Evolutionary conservation across 345 rosid species (phyloP).

Genomic region (Aquilaria malaccensis): DNA sequence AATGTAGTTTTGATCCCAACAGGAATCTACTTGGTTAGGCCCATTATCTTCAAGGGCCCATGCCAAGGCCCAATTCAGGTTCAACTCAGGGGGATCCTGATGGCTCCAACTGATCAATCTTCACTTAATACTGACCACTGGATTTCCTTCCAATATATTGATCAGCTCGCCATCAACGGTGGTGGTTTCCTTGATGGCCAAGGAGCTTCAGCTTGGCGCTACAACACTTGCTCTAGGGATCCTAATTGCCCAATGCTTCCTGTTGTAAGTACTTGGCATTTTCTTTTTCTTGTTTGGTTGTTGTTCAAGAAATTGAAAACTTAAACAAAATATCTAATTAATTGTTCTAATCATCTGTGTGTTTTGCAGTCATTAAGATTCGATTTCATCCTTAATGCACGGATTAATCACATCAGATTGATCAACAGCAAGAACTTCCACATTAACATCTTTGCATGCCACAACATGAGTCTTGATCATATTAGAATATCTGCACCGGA

Average conservation of each 20-base stretch:
- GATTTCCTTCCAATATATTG: conserved; percentile 14
- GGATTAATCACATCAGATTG: conserved; percentile 11
- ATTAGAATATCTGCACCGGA: conserved; percentile 32
- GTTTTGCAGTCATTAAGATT: conserved; percentile 15
- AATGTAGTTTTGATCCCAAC: conserved; percentile 13
- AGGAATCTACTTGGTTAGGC: conserved; percentile 14
- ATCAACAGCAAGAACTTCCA: conserved; percentile 26
- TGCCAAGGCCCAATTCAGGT: conserved; percentile 18
- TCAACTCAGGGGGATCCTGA: conserved; percentile 6
- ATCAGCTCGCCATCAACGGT: conserved; percentile 14
- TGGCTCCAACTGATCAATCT: conserved; percentile 6
- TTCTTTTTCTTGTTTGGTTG: background rate
- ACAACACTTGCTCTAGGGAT: conserved; percentile 4
- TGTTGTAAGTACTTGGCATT: conserved; percentile 10
- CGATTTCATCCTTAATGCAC: conserved; percentile 11
- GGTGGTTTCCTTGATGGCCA: conserved; percentile 28
- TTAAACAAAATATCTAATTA: background rate
- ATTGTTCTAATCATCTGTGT: background rate
- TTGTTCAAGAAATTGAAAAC: background rate
- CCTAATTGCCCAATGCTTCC: conserved; percentile 14
- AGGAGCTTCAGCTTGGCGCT: conserved; percentile 22
- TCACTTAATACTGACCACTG: conserved; percentile 4
- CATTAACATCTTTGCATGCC: conserved; percentile 10
- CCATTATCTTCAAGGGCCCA: conserved; percentile 13
- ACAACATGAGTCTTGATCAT: background rate